Evolutionary conservation across 371 early-diverging fungal genomes (phyloP).

Genomic region (Zychaea mexicana): DNA sequence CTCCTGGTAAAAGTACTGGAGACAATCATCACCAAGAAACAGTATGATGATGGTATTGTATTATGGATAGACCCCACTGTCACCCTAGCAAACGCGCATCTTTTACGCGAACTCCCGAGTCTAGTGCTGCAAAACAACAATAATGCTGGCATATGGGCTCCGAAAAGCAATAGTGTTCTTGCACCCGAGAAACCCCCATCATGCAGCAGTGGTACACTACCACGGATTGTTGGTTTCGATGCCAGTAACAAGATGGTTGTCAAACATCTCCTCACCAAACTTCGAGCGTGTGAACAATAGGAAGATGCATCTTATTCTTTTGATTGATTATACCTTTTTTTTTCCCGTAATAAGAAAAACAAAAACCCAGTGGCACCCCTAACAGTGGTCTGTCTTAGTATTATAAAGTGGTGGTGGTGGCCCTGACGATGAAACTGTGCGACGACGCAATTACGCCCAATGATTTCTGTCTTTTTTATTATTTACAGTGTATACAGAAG

Average conservation of each 20-base stretch:
- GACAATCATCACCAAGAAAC: background rate
- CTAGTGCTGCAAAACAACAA: background rate
- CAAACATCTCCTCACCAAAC: background rate
- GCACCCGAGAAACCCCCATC: too few species aligned
- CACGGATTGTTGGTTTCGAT: background rate
- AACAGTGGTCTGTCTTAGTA: too few species aligned
- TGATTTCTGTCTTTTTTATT: background rate
- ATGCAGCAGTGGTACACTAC: too few species aligned
- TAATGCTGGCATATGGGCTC: background rate
- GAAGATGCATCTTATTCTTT: too few species aligned
- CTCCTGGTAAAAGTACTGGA: background rate
- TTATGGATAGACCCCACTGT: constrained; percentile 5
- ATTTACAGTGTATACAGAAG: background rate
- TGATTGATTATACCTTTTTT: background rate
- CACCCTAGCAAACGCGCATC: background rate
- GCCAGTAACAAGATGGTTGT: background rate
- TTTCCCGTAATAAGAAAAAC: too few species aligned
- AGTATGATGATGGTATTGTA: background rate
- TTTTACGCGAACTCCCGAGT: background rate
- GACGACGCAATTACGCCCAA: too few species aligned
- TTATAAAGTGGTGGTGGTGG: too few species aligned
- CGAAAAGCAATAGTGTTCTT: background rate
- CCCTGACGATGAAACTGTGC: background rate
- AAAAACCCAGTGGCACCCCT: too few species aligned
- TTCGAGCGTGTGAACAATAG: background rate